Evolutionary conservation across 257 asterid species (phyloP).

Genomic region (Haberlea rhodopensis): DNA sequence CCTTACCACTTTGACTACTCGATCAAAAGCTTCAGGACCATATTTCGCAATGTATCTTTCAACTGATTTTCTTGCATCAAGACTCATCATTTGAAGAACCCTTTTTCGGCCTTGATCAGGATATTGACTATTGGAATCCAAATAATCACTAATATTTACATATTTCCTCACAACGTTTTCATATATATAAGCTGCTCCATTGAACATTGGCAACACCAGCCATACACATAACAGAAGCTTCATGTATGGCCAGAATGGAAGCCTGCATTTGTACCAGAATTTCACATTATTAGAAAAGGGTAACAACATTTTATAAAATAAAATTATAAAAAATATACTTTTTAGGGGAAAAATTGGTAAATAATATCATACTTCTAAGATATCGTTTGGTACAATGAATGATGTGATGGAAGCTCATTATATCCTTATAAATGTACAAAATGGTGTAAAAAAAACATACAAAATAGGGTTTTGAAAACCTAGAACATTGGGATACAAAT

Average conservation of each 20-base stretch:
- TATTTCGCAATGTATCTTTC: conserved; percentile 41
- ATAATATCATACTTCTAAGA: no score
- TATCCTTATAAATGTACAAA: no score
- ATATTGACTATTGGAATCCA: conserved; percentile 37
- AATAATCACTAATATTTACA: conserved; percentile 52
- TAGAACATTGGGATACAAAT: no score
- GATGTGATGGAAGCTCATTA: no score
- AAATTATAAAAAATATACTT: no score
- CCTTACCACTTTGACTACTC: conserved; percentile 57
- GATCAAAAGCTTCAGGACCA: conserved; percentile 51
- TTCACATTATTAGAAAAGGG: no score
- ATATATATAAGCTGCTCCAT: conserved; percentile 49
- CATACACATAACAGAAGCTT: conserved; percentile 63
- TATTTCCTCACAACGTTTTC: conserved; percentile 32
- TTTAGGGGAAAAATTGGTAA: no score
- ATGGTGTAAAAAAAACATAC: no score
- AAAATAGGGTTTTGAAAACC: no score
- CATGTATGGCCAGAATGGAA: conserved; percentile 80
- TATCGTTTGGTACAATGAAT: no score
- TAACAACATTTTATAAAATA: no score
- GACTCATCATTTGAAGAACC: conserved; percentile 83
- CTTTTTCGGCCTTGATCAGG: conserved; percentile 52
- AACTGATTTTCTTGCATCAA: conserved; percentile 48
- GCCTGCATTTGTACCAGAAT: conserved; percentile 38
- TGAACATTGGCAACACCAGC: conserved; percentile 55